Evolutionary conservation across 2,329 filamentous ascomycete genomes (phyloP).

Genomic region (Diplodia corticola): DNA sequence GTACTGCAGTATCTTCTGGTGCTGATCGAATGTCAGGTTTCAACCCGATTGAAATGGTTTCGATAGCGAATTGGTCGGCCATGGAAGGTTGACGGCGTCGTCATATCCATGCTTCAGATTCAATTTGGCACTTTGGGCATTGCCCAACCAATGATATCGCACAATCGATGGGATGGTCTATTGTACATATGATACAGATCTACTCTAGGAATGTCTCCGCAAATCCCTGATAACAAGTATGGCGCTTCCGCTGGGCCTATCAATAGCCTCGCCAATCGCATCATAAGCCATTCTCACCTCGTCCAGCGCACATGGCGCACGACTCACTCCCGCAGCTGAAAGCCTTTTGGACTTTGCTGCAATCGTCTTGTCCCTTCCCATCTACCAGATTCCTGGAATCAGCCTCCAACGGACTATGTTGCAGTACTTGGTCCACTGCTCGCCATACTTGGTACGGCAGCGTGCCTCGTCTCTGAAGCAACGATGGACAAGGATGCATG

Average conservation of each 20-base stretch:
- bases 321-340: neutral
- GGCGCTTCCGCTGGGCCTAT: neutral
- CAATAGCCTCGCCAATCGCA: neutral
- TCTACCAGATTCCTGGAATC: constrained; percentile 41
- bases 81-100: neutral
- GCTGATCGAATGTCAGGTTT: too few species aligned
- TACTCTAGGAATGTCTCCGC: constrained; percentile 10
- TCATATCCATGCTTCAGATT: neutral
- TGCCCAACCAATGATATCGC: neutral
- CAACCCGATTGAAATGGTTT: too few species aligned
- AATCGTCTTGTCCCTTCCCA: neutral
- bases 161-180: neutral
- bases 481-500: constrained; percentile 46
- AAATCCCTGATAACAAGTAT: neutral
- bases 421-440: constrained; percentile 48
- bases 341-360: neutral
- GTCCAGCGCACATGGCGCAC: too few species aligned
- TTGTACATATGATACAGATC: neutral
- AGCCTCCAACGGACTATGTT: constrained; percentile 45
- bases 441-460: constrained; percentile 49
- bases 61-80: too few species aligned
- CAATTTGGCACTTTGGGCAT: neutral
- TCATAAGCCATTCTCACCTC: neutral
- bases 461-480: constrained; percentile 50
- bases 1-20: too few species aligned